These are phyloP conservation scores for Mycena pura DNA, from an alignment of 768 basidiomycete genomes.

Conservation along the genomic window DNA sequence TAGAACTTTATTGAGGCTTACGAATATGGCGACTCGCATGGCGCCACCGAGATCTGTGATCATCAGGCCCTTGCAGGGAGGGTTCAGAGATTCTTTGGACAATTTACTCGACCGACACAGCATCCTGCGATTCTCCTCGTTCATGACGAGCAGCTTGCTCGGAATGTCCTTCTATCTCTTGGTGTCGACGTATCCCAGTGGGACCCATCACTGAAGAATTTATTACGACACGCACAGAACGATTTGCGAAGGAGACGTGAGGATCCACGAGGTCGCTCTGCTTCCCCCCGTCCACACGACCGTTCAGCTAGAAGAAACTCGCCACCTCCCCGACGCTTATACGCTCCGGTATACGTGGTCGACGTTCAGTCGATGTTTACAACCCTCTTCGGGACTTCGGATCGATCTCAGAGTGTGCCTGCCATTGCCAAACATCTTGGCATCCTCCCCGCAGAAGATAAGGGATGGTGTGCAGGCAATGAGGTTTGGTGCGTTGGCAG, in stretches of 20 bases:
- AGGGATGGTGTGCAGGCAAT: slow-evolving; percentile 23
- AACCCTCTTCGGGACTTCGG: neutral
- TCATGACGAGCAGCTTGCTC: neutral
- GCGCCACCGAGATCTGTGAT: neutral
- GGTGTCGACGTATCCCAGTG: neutral
- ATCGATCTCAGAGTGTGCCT: neutral
- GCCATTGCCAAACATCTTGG: neutral
- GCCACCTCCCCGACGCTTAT: neutral
- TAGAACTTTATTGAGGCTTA: neutral
- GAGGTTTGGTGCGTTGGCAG: slow-evolving; percentile 12
- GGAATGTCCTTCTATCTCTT: neutral
- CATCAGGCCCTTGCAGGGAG: neutral
- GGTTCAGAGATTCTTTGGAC: neutral
- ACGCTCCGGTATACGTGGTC: slow-evolving; percentile 19
- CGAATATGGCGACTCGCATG: neutral
- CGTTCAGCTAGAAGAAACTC: neutral
- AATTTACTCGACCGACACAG: neutral
- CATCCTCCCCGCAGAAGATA: neutral
- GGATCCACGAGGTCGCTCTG: slow-evolving; percentile 3
- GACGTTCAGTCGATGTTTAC: slow-evolving; percentile 10
- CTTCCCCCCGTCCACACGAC: slow-evolving; percentile 9
- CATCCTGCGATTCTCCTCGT: slow-evolving; percentile 15
- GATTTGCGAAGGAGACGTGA: slow-evolving; percentile 4
- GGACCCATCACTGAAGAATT: neutral
- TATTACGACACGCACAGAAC: slow-evolving; percentile 7